Evolutionary conservation across 2,329 filamentous ascomycete genomes (phyloP), one percentile per base, ranked within the genome.

Genomic region (Orbilia blumenaviensis): DNA sequence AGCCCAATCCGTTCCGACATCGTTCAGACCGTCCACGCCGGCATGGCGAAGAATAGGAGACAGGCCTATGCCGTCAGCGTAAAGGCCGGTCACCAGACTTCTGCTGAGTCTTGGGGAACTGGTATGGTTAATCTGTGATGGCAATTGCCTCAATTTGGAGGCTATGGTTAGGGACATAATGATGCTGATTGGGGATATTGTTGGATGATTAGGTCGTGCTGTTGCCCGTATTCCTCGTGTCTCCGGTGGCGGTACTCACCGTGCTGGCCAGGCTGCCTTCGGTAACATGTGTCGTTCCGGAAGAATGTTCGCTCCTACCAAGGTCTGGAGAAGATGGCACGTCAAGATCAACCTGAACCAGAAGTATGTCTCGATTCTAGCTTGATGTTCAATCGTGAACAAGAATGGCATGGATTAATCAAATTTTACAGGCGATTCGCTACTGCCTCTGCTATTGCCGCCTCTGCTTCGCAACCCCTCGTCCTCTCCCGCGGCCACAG

Each of bases 291-390:
- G 95, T 89, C 94, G 95, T 86, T 97, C 94, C 85, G 95, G 96
- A 89, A 95, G 95, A 88, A 99, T 99, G 95, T 99, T 99, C 88
- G 95, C 95, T 82, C 95, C 95, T 81, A 99, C 95, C 87, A 99
- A 99, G 91, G 92, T 97, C 88, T 99, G 95, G 96, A 90, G 95
- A 86, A 97, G 97, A 89, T 99, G 95, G 96, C 95, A 99, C 89
- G 89, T 97, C 89, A 98, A 98, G 93, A 90, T 99, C 90, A 97
- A 96, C 90, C 90, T 96, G 86, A 92, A 92, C 86, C 95, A 99
- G 90, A 97, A 95, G 92, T 93, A 85, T 86, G 89, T 75, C 21
- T 63, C 48, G 36, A 54, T 56, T 63, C 58, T 58, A 52, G 36
- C 41, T 72, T 78, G 66, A 32, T 58, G 69, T 72, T 77, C 78